These are phyloP conservation scores for Coprinopsis cinerea DNA, from an alignment of 768 basidiomycete genomes.

Conservation along the genomic window DNA sequence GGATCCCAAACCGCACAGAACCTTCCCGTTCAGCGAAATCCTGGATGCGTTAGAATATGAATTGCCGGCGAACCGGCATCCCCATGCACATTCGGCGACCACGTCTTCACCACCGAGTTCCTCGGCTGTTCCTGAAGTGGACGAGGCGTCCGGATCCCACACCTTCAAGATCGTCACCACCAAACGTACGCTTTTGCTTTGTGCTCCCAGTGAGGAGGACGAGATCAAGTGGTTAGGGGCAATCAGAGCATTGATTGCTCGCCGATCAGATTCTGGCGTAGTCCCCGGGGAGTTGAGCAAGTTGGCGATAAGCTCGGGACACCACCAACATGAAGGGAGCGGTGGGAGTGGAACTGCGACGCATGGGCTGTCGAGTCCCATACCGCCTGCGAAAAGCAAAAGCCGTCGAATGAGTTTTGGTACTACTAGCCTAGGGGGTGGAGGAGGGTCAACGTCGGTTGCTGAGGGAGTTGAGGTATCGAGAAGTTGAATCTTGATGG, in stretches of 20 bases:
- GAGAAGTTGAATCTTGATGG: neutral
- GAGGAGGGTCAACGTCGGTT: neutral
- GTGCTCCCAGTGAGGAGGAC: conserved; percentile 95
- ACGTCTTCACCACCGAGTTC: conserved; percentile 30
- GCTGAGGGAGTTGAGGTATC: neutral
- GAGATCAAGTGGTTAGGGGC: conserved; percentile 98
- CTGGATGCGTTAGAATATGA: conserved; percentile 91
- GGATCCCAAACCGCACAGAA: conserved; percentile 87
- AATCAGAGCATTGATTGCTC: conserved; percentile 82
- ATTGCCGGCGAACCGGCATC: conserved; percentile 47
- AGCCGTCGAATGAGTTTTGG: neutral
- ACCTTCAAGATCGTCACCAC: conserved; percentile 97
- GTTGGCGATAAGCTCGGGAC: neutral
- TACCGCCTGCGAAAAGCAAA: neutral
- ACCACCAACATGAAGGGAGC: neutral
- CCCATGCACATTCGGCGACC: conserved; percentile 25
- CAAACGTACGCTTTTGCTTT: conserved; percentile 81
- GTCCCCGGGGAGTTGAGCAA: conserved; percentile 42
- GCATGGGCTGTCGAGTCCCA: too few relatives aligned
- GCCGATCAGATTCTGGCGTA: conserved; percentile 49
- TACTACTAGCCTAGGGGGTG: neutral
- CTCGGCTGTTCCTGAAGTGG: conserved; percentile 37
- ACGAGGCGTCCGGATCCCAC: conserved; percentile 23
- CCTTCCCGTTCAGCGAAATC: conserved; percentile 79
- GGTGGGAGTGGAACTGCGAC: neutral